These are phyloP conservation scores for Cercospora nicotianae DNA, from an alignment of 2,329 filamentous ascomycete genomes.

Conservation along the genomic window DNA sequence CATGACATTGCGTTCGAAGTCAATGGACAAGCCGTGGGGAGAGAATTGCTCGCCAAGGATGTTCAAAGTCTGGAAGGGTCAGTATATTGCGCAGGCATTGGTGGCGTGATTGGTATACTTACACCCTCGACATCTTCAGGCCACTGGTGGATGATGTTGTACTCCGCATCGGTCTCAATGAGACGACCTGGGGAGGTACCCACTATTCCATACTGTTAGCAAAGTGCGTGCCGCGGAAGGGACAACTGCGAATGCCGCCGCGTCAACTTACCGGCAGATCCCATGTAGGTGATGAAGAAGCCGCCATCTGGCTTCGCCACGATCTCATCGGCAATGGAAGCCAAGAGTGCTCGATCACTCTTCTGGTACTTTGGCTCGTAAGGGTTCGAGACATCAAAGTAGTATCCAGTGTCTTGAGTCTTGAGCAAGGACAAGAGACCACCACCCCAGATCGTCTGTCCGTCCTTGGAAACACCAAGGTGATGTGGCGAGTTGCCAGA, in stretches of 20 bases:
- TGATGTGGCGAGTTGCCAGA: neutral
- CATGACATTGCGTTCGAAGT: conserved; percentile 57
- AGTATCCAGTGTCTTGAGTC: conserved; percentile 59
- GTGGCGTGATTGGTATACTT: neutral
- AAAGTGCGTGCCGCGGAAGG: neutral
- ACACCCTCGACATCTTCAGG: neutral
- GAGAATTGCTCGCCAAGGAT: conserved; percentile 61
- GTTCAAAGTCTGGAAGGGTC: conserved; percentile 48
- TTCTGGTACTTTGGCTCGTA: conserved; percentile 56
- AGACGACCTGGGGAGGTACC: neutral
- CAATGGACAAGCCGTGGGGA: conserved; percentile 60
- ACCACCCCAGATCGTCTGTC: conserved; percentile 26
- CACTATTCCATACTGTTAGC: neutral
- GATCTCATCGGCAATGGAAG: conserved; percentile 63
- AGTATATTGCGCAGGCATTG: neutral
- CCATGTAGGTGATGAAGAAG: conserved; percentile 64
- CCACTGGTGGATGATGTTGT: neutral
- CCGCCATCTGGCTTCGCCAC: conserved; percentile 63
- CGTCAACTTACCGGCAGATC: conserved; percentile 38
- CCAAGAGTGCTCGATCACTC: conserved; percentile 60
- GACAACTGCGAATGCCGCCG: neutral
- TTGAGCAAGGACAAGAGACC: conserved; percentile 25
- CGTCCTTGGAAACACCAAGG: conserved; percentile 31
- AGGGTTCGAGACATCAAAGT: conserved; percentile 61
- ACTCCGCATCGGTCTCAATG: neutral